These are phyloP conservation scores for Actinidia polygama DNA, from an alignment of 179 eudicot genomes.

Conservation along the genomic window DNA sequence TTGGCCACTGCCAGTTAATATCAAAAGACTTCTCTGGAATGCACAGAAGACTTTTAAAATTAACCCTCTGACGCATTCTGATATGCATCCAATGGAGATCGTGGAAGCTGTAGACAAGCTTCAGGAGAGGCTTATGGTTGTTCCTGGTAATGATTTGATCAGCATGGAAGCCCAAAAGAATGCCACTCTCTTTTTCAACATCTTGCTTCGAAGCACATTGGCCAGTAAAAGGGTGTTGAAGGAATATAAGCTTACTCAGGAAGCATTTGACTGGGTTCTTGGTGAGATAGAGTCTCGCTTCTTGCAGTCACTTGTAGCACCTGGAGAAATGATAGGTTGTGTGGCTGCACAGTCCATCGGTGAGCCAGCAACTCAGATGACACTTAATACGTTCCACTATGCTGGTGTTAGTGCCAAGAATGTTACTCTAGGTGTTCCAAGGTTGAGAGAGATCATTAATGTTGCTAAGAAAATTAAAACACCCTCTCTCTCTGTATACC, in stretches of 20 bases:
- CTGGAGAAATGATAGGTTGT: conserved; percentile 99
- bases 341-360: conserved; percentile 99
- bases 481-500: conserved; percentile 90
- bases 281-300: conserved; percentile 98
- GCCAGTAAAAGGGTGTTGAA: conserved; percentile 92
- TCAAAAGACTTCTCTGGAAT: too few relatives aligned
- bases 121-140: conserved; percentile 95
- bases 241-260: conserved; percentile 88
- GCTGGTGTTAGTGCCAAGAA: conserved; percentile 99
- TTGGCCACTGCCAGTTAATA: too few relatives aligned
- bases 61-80: conserved; percentile 79
- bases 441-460: conserved; percentile 96
- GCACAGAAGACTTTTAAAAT: too few relatives aligned
- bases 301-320: conserved; percentile 93
- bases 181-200: conserved; percentile 92
- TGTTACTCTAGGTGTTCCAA: conserved; percentile 97
- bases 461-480: conserved; percentile 98
- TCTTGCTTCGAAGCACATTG: conserved; percentile 90
- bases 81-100: conserved; percentile 96
- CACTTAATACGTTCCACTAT: conserved; percentile 95
- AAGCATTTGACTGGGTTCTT: conserved; percentile 97
- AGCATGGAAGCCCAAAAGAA: conserved; percentile 97
- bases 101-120: conserved; percentile 98
- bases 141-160: conserved; percentile 90
- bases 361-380: conserved; percentile 99